Evolutionary conservation across 176 grass and related monocot genomes (phyloP), one percentile per base, ranked within the genome.

Genomic region (Luzula sylvatica): DNA sequence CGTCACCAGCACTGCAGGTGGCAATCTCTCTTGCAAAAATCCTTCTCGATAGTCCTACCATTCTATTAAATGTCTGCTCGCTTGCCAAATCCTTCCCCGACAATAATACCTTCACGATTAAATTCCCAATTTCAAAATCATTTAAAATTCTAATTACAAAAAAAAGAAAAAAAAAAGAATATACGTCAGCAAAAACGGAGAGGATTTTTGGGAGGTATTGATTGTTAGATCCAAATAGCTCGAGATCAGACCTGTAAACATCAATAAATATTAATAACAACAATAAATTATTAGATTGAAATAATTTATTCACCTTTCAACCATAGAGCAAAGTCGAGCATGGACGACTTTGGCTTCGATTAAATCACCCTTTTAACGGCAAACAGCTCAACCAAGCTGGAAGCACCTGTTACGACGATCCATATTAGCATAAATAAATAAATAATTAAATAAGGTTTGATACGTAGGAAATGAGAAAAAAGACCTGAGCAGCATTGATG

Each of bases 271-370:
- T 35, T 35, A 35, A 35, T 53, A 35, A 35, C 9, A 35, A 35
- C 9, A 7, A 4, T 7, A 35, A 4, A 4, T 7, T 35, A 7
- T 7, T 9, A 46, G n/a, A 67, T 1, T 2, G 11, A 9, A 56
- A 3, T 19, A 73, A 8, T 11, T 6, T 40, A 17, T 15, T n/a
- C n/a, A 98, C 93, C 93, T 98, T 62, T 98, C 93, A 21, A 92
- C 82, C 93, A 98, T 92, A 14, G 93, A 80, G 63, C 86, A 92
- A 45, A 98, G 81, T 21, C 80, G 86, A 53, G 82, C 78, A 20
- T 98, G 93, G 13, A 98, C 93, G 72, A 98, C 72, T 76, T 98
- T 98, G 46, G 93, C 93, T 66, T 98, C 93, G 50, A 98, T 83
- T 65, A 90, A 82, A 75, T 98, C 93, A 69, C 78, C 78, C 72